Conservation (phyloP, 164 flowering plant genomes). For the Vitis rupestris region DNA sequence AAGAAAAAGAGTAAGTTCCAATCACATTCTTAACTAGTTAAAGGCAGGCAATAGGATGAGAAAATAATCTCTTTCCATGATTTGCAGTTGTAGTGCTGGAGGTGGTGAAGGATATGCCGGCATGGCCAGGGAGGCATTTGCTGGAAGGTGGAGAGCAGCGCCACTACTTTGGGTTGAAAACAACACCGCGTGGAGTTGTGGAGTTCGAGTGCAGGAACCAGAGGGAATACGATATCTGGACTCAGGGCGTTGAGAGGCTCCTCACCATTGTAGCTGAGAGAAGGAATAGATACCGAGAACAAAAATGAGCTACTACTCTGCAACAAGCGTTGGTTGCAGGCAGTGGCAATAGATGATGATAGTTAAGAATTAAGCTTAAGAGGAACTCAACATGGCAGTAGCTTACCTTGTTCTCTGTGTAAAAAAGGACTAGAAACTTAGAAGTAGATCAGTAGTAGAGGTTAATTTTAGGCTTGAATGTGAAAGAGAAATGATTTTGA, state of each 20-base stretch:
- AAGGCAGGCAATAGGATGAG: no score
- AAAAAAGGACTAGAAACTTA: neutral
- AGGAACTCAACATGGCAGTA: no score
- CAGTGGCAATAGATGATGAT: neutral
- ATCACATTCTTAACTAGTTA: no score
- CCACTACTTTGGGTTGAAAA: slow-evolving; percentile 62
- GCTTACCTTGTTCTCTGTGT: neutral
- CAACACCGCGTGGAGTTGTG: slow-evolving; percentile 46
- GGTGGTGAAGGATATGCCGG: slow-evolving; percentile 51
- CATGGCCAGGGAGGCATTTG: slow-evolving; percentile 71
- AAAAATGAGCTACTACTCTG: no score
- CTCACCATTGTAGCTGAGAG: slow-evolving; percentile 46
- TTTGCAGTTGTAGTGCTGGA: slow-evolving; percentile 59
- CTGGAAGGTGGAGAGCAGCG: slow-evolving; percentile 58
- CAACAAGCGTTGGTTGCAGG: no score
- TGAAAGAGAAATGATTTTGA: neutral
- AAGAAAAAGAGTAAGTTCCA: slow-evolving; percentile 61
- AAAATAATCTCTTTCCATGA: neutral
- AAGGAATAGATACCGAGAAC: slow-evolving; percentile 14
- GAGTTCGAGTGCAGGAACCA: slow-evolving; percentile 66
- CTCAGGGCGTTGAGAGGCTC: slow-evolving; percentile 57
- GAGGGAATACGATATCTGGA: slow-evolving; percentile 66
- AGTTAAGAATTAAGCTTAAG: neutral
- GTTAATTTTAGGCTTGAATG: neutral
- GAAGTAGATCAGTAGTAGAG: no score